Evolutionary conservation across 352 stramenopile genomes (phyloP).

Genomic region (Pythium biforme): DNA sequence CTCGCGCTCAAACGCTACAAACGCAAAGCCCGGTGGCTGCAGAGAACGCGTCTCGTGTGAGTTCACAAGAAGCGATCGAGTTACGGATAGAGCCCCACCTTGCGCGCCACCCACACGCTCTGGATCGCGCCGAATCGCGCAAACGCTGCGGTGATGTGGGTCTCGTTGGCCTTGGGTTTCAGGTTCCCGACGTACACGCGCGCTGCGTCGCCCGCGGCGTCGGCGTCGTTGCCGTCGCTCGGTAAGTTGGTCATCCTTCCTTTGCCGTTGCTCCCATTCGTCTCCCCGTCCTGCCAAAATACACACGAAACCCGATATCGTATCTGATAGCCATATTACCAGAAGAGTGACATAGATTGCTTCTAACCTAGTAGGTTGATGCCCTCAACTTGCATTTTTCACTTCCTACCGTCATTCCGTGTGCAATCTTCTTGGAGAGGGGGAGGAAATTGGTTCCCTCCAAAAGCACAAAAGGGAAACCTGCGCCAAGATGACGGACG

Average conservation of each 20-base stretch:
- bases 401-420: slow-evolving; percentile 3
- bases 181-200: slow-evolving; percentile 82
- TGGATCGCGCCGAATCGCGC: slow-evolving; percentile 65
- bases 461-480: neutral
- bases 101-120: slow-evolving; percentile 73
- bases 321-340: too few relatives aligned
- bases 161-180: slow-evolving; percentile 61
- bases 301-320: neutral
- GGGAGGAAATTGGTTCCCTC: neutral
- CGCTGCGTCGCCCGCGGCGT: slow-evolving; percentile 20
- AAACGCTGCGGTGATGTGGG: slow-evolving; percentile 62
- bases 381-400: neutral
- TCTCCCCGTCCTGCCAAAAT: neutral
- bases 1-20: slow-evolving; percentile 56
- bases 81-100: too few relatives aligned
- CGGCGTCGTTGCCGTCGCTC: neutral
- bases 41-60: slow-evolving; percentile 8
- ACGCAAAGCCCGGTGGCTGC: slow-evolving; percentile 80
- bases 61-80: too few relatives aligned
- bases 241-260: too few relatives aligned
- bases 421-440: slow-evolving; percentile 5
- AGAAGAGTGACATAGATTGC: too few relatives aligned
- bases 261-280: neutral
- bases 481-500: slow-evolving; percentile 11
- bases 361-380: neutral